Conservation (phyloP, 139 green algal species). For the Desmodesmus armatus region DNA sequence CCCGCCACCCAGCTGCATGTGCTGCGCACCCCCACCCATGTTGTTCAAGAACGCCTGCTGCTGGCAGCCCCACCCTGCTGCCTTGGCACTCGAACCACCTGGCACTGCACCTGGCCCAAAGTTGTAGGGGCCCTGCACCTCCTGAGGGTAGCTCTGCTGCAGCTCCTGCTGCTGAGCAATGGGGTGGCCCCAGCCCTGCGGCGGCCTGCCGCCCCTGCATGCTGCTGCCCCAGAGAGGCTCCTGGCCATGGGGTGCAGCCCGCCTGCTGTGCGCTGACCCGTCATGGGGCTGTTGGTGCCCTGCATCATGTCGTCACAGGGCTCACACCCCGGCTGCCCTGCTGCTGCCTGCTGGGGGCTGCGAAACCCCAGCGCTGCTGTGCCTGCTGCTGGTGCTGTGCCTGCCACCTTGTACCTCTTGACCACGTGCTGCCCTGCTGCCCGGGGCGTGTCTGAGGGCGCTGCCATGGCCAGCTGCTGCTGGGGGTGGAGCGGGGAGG, state of each 20-base stretch:
- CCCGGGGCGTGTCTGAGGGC: neutral
- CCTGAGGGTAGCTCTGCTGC: neutral
- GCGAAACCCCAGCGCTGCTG: slow-evolving; percentile 7
- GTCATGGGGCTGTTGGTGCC: neutral
- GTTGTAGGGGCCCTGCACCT: neutral
- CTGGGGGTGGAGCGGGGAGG: neutral
- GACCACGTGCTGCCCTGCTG: neutral
- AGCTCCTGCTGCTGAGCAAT: too few species aligned
- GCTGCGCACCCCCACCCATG: neutral
- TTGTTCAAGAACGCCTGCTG: neutral
- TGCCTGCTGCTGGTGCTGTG: neutral
- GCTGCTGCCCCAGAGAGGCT: neutral
- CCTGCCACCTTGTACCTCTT: neutral
- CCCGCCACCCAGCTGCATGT: neutral
- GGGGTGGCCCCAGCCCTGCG: too few species aligned
- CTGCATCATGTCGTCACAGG: neutral
- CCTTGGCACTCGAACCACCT: neutral
- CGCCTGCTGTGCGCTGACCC: too few species aligned
- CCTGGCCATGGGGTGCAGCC: too few species aligned
- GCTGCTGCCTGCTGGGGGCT: neutral
- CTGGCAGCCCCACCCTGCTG: neutral
- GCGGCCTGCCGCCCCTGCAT: too few species aligned
- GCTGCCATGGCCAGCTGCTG: neutral
- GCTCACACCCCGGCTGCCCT: neutral
- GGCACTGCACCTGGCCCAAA: neutral